Conservation (phyloP, 2,329 filamentous ascomycete genomes). For the Calycina herbarum region DNA sequence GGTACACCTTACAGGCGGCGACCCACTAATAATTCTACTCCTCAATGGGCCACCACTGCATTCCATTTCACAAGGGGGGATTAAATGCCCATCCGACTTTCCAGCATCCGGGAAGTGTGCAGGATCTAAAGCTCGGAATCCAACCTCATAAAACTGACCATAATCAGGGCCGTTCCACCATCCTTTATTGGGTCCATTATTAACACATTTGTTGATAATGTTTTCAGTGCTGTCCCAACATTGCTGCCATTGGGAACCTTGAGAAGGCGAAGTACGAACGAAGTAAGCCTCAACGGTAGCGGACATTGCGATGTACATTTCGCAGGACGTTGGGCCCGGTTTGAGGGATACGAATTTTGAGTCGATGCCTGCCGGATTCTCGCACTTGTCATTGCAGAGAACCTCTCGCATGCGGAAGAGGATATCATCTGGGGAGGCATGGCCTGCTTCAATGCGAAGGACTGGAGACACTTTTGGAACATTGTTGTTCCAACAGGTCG, state of each 20-base stretch:
- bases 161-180: constrained; percentile 3
- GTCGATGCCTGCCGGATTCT: not conserved
- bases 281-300: not conserved
- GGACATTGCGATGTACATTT: not conserved
- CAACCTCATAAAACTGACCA: not conserved
- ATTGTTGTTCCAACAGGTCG: too few relatives aligned
- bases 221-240: not conserved
- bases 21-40: too few relatives aligned
- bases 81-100: too few relatives aligned
- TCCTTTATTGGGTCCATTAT: not conserved
- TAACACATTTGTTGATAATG: constrained; percentile 4
- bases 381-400: not conserved
- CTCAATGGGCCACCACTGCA: too few relatives aligned
- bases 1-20: too few relatives aligned
- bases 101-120: too few relatives aligned
- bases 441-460: too few relatives aligned
- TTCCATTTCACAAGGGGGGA: too few relatives aligned
- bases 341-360: not conserved
- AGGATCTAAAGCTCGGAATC: not conserved
- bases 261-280: not conserved
- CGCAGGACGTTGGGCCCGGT: not conserved
- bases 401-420: too few relatives aligned
- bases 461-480: too few relatives aligned
- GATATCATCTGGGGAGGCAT: too few relatives aligned
- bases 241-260: not conserved